Evolutionary conservation across 2,329 filamentous ascomycete species (phyloP).

Genomic region (Pseudogymnoascus pannorum): DNA sequence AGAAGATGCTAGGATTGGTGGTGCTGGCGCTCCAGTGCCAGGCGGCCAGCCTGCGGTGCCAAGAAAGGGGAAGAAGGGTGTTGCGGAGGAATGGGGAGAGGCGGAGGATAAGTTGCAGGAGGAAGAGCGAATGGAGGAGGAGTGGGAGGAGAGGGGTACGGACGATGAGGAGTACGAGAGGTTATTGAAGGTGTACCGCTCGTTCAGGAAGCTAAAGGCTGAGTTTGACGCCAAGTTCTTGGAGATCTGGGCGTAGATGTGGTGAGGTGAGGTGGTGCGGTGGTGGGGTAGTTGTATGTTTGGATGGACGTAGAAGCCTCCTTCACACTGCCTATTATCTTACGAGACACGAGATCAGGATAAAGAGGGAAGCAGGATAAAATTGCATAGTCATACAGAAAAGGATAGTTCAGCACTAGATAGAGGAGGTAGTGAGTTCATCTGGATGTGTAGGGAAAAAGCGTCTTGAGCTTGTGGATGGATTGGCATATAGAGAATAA

Average conservation of each 20-base stretch:
- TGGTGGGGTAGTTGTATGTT: background rate
- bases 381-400: background rate
- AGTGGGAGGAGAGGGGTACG: constrained; percentile 25
- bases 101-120: constrained; percentile 31
- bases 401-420: background rate
- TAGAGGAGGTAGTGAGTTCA: background rate
- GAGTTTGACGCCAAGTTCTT: constrained; percentile 60
- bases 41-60: background rate
- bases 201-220: constrained; percentile 48
- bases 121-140: constrained; percentile 28
- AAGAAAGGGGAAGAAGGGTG: constrained; percentile 32
- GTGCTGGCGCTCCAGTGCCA: background rate
- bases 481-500: background rate
- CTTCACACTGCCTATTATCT: background rate
- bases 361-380: background rate
- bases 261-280: background rate
- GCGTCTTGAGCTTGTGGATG: background rate
- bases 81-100: constrained; percentile 45
- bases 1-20: background rate
- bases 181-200: constrained; percentile 49
- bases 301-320: background rate
- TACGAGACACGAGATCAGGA: background rate
- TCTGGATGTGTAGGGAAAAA: background rate
- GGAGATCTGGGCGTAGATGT: constrained; percentile 48
- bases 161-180: constrained; percentile 36